These are phyloP conservation scores for Rhododendron ovatum DNA, from an alignment of 148 eudicot genomes.

Conservation along the genomic window DNA sequence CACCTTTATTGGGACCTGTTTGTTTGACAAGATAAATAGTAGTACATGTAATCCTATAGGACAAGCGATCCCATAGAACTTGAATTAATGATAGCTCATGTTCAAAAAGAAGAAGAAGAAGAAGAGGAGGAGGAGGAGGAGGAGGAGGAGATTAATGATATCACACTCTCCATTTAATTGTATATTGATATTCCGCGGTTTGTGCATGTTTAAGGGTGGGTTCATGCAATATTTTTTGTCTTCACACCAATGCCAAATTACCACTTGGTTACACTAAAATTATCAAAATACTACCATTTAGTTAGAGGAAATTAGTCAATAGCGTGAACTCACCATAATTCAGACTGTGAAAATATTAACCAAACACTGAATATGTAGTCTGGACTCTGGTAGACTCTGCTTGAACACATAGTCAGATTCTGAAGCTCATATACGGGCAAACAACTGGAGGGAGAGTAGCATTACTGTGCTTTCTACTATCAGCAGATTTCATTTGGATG, in stretches of 20 bases:
- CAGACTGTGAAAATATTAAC: too few relatives aligned
- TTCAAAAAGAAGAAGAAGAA: too few relatives aligned
- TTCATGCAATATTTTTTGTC: too few relatives aligned
- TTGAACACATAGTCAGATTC: background rate
- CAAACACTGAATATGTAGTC: background rate
- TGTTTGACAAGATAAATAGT: background rate
- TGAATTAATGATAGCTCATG: background rate
- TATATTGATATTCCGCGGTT: background rate
- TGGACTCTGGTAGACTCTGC: background rate
- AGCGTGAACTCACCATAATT: too few relatives aligned
- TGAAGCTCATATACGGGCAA: background rate
- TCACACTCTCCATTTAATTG: background rate
- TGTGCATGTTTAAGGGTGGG: background rate
- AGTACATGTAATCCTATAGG: background rate
- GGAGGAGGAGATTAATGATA: background rate
- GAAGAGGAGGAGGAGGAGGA: too few relatives aligned
- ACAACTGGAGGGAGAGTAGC: background rate
- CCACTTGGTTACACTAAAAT: too few relatives aligned
- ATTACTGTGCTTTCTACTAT: too few relatives aligned
- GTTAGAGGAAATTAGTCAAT: too few relatives aligned
- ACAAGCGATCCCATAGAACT: background rate
- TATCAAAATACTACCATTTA: too few relatives aligned
- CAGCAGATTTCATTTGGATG: background rate
- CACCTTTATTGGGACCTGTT: background rate
- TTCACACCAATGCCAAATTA: too few relatives aligned